Percentiles rank a stretch among this genome's conserved stretches.
Evolutionary conservation across 192 early-diverging fungal genomes (phyloP).

Genomic region (Allomyces macrogynus): DNA sequence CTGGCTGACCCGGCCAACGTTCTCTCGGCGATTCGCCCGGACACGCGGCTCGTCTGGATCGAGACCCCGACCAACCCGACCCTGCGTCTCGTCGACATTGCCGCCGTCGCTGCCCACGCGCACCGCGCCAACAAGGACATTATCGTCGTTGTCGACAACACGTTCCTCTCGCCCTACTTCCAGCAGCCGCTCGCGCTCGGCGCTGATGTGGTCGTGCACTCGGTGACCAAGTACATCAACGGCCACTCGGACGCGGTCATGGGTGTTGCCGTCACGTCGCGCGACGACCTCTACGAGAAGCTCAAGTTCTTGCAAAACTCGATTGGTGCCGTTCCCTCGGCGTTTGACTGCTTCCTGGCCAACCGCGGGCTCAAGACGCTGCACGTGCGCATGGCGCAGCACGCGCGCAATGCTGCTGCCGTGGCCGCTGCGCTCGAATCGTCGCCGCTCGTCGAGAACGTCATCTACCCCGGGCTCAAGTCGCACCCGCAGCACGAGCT

Average conservation of each 20-base stretch:
- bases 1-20: constrained; percentile 44
- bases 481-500: constrained; percentile 84
- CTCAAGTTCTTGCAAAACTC: constrained; percentile 88
- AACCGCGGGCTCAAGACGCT: constrained; percentile 89
- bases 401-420: constrained; percentile 60
- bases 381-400: constrained; percentile 81
- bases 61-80: constrained; percentile 82
- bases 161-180: constrained; percentile 72
- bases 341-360: constrained; percentile 95
- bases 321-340: constrained; percentile 79
- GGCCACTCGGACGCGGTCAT: constrained; percentile 97
- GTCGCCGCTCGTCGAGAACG: constrained; percentile 48
- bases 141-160: constrained; percentile 65
- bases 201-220: constrained; percentile 95
- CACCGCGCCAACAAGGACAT: constrained; percentile 31
- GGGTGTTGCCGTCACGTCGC: constrained; percentile 74
- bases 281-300: constrained; percentile 46
- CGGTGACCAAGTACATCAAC: constrained; percentile 96
- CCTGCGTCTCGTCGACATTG: constrained; percentile 58
- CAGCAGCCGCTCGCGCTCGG: constrained; percentile 76
- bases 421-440: constrained; percentile 60
- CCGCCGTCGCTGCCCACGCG: constrained; percentile 37
- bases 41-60: constrained; percentile 67
- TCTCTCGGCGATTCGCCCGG: constrained; percentile 33
- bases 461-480: constrained; percentile 82